These are phyloP conservation scores for Diospyros kaki DNA, from an alignment of 148 eudicot species.

Conservation along the genomic window DNA sequence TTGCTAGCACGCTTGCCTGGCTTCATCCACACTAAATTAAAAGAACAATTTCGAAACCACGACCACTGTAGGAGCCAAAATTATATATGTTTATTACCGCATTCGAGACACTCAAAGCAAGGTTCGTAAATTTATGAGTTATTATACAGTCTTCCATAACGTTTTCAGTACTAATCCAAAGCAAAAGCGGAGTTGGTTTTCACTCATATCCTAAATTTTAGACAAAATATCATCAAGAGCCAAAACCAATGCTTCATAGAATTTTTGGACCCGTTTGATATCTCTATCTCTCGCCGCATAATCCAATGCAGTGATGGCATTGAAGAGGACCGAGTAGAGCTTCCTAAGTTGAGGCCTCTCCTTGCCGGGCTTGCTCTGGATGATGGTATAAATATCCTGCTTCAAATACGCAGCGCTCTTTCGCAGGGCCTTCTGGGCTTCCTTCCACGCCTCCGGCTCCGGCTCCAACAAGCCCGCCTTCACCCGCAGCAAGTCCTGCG, in stretches of 20 bases:
- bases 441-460: constrained; percentile 17
- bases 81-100: too few relatives aligned
- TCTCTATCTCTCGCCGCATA: constrained; percentile 18
- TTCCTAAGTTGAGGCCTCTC: constrained; percentile 23
- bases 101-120: too few relatives aligned
- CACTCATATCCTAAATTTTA: neutral
- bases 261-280: constrained; percentile 11
- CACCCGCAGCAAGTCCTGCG: constrained; percentile 10
- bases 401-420: constrained; percentile 22
- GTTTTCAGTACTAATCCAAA: too few relatives aligned
- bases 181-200: too few relatives aligned
- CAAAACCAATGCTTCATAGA: constrained; percentile 2
- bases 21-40: too few relatives aligned
- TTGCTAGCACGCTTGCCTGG: too few relatives aligned
- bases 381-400: constrained; percentile 19
- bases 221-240: constrained; percentile 17
- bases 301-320: constrained; percentile 18
- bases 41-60: too few relatives aligned
- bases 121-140: too few relatives aligned
- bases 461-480: constrained; percentile 17
- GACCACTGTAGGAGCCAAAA: too few relatives aligned
- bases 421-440: constrained; percentile 17
- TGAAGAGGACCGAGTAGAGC: constrained; percentile 16
- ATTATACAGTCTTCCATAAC: too few relatives aligned
- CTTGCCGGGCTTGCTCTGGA: constrained; percentile 19